Base-by-base conservation (phyloP, 139 green algal genomes). In the Astrephomene gubernaculifera region DNA sequence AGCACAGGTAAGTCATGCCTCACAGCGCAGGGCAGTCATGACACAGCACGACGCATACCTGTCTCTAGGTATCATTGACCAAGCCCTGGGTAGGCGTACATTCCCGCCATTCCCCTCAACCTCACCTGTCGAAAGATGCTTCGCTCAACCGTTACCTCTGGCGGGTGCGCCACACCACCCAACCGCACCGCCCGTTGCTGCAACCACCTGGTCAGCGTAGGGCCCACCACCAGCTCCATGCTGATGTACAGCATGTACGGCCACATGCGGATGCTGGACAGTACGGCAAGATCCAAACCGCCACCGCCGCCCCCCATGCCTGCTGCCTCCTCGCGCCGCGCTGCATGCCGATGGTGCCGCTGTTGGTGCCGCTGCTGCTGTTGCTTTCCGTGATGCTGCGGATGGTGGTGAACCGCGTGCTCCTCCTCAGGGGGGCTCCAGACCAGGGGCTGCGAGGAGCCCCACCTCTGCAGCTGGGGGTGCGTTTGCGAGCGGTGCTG, bases 171-270 rank as follows among this genome's bases (percentile, higher is more conserved):
- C 9, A 52, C 73, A 38, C 33, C n/a, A 14, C 41, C 39, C 60
- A 88, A 33, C 43, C 63, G 38, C n/a, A n/a, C 41, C 10, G 63
- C 63, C 14, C 87, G 70, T 27, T 68, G 61, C 78, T 84, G 72
- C 17, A 91, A 63, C 87, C 87, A 91, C 4, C 44, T 36, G 61
- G 79, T 81, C 1, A 91, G 79, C 45, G 87, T 89, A n/a, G 81
- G 53, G 12, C 87, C 87, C 35, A 54, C 10, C n/a, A 86, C 81
- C 38, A 81, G 71, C 82, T 90, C 87, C 87, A 90, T 90, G 75
- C 73, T 74, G 75, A 90, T 90, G 87, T 90, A 90, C 81, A 90
- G 68, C 33, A 52, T n/a, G 82, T 90, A 90, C 33, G 87, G 87
- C 87, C 87, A 90, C 24, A 36, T 41, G 0, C n/a, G 61, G 33